Percentiles rank a stretch among this genome's conserved stretches.
phyloP scores from a whole-genome alignment of 176 grass and related monocot genomes.

The Cocos nucifera region DNA sequence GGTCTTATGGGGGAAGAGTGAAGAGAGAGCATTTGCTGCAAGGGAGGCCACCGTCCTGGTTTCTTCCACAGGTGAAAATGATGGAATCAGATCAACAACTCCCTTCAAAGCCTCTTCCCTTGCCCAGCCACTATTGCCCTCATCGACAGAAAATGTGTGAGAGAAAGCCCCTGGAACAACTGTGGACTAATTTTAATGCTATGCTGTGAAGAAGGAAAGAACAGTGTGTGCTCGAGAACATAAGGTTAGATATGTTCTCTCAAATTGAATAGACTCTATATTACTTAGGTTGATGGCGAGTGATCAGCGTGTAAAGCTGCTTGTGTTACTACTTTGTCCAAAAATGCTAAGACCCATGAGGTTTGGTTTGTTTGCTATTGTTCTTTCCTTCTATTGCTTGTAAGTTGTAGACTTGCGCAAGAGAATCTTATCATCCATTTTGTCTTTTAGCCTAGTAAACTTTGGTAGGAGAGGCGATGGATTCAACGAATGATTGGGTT shows the following conservation, averaged over 20 bases:
- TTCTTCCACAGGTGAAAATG: constrained; percentile 9
- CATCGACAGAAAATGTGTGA: constrained; percentile 65
- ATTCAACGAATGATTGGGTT: no score
- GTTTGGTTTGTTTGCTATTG: constrained; percentile 16
- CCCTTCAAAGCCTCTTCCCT: constrained; percentile 36
- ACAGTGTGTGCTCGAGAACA: background rate
- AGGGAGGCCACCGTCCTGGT: constrained; percentile 23
- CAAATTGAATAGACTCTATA: no score
- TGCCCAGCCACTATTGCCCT: constrained; percentile 62
- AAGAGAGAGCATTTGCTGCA: constrained; percentile 44
- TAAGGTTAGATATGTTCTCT: no score
- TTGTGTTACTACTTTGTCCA: constrained; percentile 1
- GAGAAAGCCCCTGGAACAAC: background rate
- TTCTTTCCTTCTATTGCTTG: background rate
- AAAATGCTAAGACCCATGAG: constrained; percentile 3
- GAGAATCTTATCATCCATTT: constrained; percentile 2
- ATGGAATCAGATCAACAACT: background rate
- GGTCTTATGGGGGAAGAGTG: constrained; percentile 90
- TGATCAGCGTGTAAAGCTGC: background rate
- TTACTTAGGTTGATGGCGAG: no score
- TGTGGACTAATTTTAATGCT: constrained; percentile 1
- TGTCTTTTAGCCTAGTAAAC: background rate
- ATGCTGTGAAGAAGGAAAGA: constrained; percentile 4
- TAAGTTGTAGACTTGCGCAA: constrained; percentile 6
- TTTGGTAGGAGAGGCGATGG: background rate